Percentiles rank a stretch among this genome's conserved stretches.
These are phyloP conservation scores for Trichosanthes truncata DNA, from an alignment of 306 rosid genomes.

Conservation along the genomic window DNA sequence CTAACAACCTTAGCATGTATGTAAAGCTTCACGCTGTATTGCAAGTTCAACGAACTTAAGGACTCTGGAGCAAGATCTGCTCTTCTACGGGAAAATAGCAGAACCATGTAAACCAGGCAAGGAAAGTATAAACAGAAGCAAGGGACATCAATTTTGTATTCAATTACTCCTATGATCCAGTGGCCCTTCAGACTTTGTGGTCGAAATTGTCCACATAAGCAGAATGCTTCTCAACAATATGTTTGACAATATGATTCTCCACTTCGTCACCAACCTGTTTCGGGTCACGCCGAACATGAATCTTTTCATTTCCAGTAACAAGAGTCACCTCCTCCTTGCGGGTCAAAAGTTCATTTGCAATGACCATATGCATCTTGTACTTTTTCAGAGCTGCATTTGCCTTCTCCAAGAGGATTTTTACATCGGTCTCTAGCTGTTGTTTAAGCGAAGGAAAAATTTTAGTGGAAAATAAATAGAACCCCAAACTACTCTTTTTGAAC, in stretches of 20 bases:
- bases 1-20: background rate
- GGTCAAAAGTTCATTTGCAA: slow-evolving; percentile 76
- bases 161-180: background rate
- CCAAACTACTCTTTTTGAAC: background rate
- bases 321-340: slow-evolving; percentile 84
- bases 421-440: slow-evolving; percentile 81
- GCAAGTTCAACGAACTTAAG: background rate
- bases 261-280: slow-evolving; percentile 41
- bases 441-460: slow-evolving; percentile 4
- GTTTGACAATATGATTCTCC: slow-evolving; percentile 58
- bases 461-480: background rate
- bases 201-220: slow-evolving; percentile 29
- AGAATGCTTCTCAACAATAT: slow-evolving; percentile 55
- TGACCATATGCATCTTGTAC: slow-evolving; percentile 84
- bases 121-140: background rate
- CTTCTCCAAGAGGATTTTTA: slow-evolving; percentile 73
- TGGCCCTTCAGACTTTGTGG: slow-evolving; percentile 9
- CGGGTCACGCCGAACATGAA: slow-evolving; percentile 39
- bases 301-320: slow-evolving; percentile 45
- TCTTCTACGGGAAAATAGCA: background rate
- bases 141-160: background rate
- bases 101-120: background rate
- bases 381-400: slow-evolving; percentile 59
- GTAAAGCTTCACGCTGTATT: background rate
- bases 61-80: background rate